Base-by-base conservation (phyloP, 495 filamentous ascomycete species). In the Talaromyces adpressus region DNA sequence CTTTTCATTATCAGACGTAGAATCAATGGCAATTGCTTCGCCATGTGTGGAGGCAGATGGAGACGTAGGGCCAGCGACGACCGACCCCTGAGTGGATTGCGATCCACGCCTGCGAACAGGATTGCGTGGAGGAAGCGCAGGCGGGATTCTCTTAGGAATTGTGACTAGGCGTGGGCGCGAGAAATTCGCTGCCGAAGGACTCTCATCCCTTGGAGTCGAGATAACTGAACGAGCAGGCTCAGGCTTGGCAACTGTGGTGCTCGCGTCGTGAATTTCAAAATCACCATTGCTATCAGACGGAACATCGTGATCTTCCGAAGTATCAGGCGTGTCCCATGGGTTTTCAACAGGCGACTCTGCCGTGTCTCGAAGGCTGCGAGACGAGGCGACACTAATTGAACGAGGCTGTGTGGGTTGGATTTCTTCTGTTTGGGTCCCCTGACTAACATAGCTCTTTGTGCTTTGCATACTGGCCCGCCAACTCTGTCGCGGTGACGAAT, bases 71-170 rank as follows among this genome's bases (percentile, higher is more conserved):
- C 16, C 63, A 11, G 71, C 69, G 9, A 49, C 32, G 18, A 52
- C 12, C 14, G 65, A 59, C 6, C 23, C 59, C 34, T 63, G 65
- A 22, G 64, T 66, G 20, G 70, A 66, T 1, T 63, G 47, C 4
- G 67, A 67, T 18, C 63, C 67, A 22, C 68, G 72, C 69, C 59
- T 67, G 54, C 79, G 77, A n/a, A 75, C 70, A 12, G 89, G 86
- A 63, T 82, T 87, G 32, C 86, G 78, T 4, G 81, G 77, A 4
- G 88, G 88, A 20, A 91, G 79, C 2, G 86, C 77, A 12, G 90
- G 89, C 6, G 87, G 79, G 2, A 85, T 73, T 30, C 88, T 77
- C 74, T 90, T 91, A 1, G 88, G 84, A 69, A 93, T 91, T 22
- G 82, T 88, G 27, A 93, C 87, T 16, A 91, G 70, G 25, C 84